phyloP scores from a whole-genome alignment of 108 stramenopile genomes.

The Cyclotella choctawhatcheeana region DNA sequence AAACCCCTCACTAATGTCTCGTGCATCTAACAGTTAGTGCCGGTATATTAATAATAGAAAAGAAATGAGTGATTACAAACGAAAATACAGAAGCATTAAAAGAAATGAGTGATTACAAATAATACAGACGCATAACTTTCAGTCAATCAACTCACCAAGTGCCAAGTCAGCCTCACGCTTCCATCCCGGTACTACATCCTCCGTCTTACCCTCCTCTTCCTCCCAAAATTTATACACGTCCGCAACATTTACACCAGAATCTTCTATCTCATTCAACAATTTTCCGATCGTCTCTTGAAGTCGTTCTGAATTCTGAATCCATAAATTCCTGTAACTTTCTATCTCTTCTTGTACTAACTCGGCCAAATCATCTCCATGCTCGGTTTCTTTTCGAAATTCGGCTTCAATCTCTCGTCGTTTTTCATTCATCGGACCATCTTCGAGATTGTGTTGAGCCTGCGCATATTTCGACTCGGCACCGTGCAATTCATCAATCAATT shows the following conservation, averaged over 20 bases:
- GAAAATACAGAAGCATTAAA: too few species aligned
- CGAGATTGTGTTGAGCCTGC: slow-evolving; percentile 14
- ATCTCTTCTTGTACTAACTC: slow-evolving; percentile 23
- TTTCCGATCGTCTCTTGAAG: slow-evolving; percentile 30
- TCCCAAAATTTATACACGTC: slow-evolving; percentile 39
- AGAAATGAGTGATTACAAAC: slow-evolving; percentile 1
- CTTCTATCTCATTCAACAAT: slow-evolving; percentile 50
- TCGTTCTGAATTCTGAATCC: slow-evolving; percentile 27
- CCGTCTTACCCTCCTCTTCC: slow-evolving; percentile 9
- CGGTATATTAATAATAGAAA: neutral
- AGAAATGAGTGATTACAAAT: neutral
- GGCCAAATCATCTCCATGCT: slow-evolving; percentile 18
- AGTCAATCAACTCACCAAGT: slow-evolving; percentile 14
- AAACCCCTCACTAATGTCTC: slow-evolving; percentile 44
- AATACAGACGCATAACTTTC: too few species aligned
- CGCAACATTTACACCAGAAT: slow-evolving; percentile 10
- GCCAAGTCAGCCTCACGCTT: slow-evolving; percentile 18
- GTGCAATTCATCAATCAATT: slow-evolving; percentile 27
- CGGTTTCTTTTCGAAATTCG: slow-evolving; percentile 1
- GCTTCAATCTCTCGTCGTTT: slow-evolving; percentile 19
- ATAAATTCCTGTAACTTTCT: slow-evolving; percentile 22
- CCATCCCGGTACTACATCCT: slow-evolving; percentile 2
- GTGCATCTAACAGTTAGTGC: too few species aligned
- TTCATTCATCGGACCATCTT: slow-evolving; percentile 1
- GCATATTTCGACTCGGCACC: slow-evolving; percentile 7